Conservation (phyloP, 1,284 basidiomycete genomes). For the Boletellus deceptivus region DNA sequence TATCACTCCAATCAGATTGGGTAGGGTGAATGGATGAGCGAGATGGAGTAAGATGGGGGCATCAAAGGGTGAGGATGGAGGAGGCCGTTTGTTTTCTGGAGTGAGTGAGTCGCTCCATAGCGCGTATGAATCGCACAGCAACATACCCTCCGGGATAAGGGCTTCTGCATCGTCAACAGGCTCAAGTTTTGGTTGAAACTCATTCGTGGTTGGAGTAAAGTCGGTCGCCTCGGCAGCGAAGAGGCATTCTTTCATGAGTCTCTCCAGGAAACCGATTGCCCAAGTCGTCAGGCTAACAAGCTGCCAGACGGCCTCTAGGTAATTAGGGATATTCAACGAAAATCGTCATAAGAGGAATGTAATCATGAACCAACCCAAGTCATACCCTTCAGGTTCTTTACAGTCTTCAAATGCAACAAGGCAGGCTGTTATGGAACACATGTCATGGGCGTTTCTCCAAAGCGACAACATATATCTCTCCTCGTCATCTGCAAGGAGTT, state of each 20-base stretch:
- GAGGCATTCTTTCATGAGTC: conserved; percentile 61
- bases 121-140: neutral
- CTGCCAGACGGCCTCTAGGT: conserved; percentile 65
- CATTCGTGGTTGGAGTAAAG: conserved; percentile 8
- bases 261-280: conserved; percentile 60
- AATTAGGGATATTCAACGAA: conserved; percentile 1
- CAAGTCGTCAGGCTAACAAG: conserved; percentile 59
- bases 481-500: conserved; percentile 27
- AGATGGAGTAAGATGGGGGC: conserved; percentile 54
- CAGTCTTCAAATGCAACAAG: conserved; percentile 65
- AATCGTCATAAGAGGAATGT: neutral
- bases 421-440: conserved; percentile 59
- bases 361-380: conserved; percentile 44
- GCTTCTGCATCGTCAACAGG: conserved; percentile 25
- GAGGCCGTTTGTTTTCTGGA: conserved; percentile 18
- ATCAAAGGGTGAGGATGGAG: conserved; percentile 20
- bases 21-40: conserved; percentile 57
- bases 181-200: conserved; percentile 25
- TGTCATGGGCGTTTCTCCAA: conserved; percentile 58
- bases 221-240: conserved; percentile 37
- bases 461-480: conserved; percentile 44
- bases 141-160: conserved; percentile 22
- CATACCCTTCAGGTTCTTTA: conserved; percentile 58
- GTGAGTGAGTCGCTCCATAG: conserved; percentile 5
- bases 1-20: conserved; percentile 47